Conservation (phyloP, 768 basidiomycete genomes). For the Imleria badia region DNA sequence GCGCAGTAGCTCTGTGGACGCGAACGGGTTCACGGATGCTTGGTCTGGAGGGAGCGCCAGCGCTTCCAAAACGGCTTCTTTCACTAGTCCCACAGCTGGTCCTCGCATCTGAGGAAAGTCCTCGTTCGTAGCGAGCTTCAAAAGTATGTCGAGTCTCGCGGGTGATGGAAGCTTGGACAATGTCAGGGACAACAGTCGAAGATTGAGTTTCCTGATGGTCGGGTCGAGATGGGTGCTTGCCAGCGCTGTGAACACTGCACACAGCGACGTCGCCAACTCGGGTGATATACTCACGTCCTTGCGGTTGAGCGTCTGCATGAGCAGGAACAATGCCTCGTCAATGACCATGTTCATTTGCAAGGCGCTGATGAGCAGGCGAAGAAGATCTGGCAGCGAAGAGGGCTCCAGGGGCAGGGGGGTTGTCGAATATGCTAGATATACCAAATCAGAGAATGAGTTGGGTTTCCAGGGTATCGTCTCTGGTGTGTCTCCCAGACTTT, state of each 20-base stretch:
- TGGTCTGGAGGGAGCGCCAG: constrained; percentile 30
- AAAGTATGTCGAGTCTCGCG: constrained; percentile 53
- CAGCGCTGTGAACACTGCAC: constrained; percentile 50
- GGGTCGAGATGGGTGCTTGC: constrained; percentile 65
- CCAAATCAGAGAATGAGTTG: constrained; percentile 29
- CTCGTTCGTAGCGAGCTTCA: constrained; percentile 48
- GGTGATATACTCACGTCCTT: constrained; percentile 32
- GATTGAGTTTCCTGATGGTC: constrained; percentile 54
- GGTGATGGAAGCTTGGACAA: constrained; percentile 47
- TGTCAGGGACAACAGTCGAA: constrained; percentile 57
- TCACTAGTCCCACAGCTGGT: constrained; percentile 66
- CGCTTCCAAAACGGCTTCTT: constrained; percentile 61
- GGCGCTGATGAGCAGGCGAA: constrained; percentile 46
- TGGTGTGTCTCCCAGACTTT: constrained; percentile 27
- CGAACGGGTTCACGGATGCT: constrained; percentile 43
- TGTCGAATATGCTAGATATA: constrained; percentile 25
- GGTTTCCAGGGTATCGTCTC: constrained; percentile 8
- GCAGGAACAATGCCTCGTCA: constrained; percentile 60
- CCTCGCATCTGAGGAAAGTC: constrained; percentile 67
- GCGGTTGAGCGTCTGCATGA: constrained; percentile 36
- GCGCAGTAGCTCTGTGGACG: constrained; percentile 53
- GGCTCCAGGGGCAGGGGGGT: constrained; percentile 15
- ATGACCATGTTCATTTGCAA: constrained; percentile 54
- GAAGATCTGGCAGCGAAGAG: constrained; percentile 25
- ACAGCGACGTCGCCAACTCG: constrained; percentile 49